A percentile compares a stretch with the other conserved stretches of the same genome.
These are phyloP conservation scores for Aspergillus versicolor DNA, from an alignment of 2,329 filamentous ascomycete genomes.

Conservation along the genomic window DNA sequence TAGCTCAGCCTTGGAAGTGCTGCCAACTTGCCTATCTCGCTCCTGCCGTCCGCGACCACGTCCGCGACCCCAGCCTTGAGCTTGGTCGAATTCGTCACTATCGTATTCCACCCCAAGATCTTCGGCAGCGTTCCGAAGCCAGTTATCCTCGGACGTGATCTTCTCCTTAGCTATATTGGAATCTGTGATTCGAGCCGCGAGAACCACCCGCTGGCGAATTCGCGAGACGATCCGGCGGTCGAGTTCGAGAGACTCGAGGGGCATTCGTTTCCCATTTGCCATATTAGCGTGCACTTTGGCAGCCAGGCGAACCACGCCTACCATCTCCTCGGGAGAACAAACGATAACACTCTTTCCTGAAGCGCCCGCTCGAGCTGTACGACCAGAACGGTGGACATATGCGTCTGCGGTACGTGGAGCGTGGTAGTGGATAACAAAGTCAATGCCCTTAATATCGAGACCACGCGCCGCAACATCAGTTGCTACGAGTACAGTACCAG, in stretches of 20 bases:
- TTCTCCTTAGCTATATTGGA: slow-evolving; percentile 83
- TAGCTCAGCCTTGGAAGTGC: slow-evolving; percentile 71
- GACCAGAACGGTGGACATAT: slow-evolving; percentile 93
- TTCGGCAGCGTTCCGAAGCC: slow-evolving; percentile 80
- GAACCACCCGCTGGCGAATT: slow-evolving; percentile 71
- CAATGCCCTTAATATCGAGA: slow-evolving; percentile 86
- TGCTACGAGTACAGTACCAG: slow-evolving; percentile 73
- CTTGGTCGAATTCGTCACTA: slow-evolving; percentile 75
- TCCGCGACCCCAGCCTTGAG: slow-evolving; percentile 49
- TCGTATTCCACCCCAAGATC: slow-evolving; percentile 95
- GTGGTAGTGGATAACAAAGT: slow-evolving; percentile 93
- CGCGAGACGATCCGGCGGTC: slow-evolving; percentile 76
- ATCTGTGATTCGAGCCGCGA: slow-evolving; percentile 88
- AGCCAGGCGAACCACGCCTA: slow-evolving; percentile 77
- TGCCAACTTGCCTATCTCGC: slow-evolving; percentile 69
- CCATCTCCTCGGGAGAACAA: slow-evolving; percentile 87
- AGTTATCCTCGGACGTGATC: slow-evolving; percentile 76
- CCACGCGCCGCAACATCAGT: slow-evolving; percentile 93
- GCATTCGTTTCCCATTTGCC: slow-evolving; percentile 62
- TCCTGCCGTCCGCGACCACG: slow-evolving; percentile 73
- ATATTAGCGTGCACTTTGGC: slow-evolving; percentile 76
- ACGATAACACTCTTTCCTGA: slow-evolving; percentile 81
- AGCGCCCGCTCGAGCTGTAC: slow-evolving; percentile 80
- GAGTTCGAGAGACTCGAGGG: slow-evolving; percentile 70
- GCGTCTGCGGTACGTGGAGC: slow-evolving; percentile 86